Evolutionary conservation across 768 basidiomycete genomes (phyloP), one percentile per base, ranked within the genome.

Genomic region (Mycena crocata): DNA sequence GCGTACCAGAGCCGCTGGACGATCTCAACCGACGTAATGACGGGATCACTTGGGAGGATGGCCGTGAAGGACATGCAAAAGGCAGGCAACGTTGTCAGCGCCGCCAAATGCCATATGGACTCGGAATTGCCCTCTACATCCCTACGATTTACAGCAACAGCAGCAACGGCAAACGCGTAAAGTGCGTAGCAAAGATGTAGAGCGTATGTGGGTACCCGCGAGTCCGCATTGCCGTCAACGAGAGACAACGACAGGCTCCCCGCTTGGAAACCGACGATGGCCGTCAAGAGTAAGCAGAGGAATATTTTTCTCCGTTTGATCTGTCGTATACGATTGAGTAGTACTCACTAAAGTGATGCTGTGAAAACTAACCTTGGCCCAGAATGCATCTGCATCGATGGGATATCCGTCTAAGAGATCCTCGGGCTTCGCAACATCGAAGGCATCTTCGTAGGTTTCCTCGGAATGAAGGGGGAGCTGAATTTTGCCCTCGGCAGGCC

Each of bases 391-490:
- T 56, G 86, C 89, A 26, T 91, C 77, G 42, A 93, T 80, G 10
- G 92, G 89, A 57, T 85, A 85, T 5, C 92, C 92, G 66, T 93
- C 89, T 15, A 89, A 64, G 37, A 86, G 69, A 70, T 95, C 93
- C 74, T 91, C 90, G 12, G 89, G 86, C n/a, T 74, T 87, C 23
- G 88, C 86, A n/a, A 95, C 89, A 73, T 89, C 86, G 73, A 92
- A 93, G 14, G 90, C 88, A 71, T 93, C 91, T 15, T 75, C 56
- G 64, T 56, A 65, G 64, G 44, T 71, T 21, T 72, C 72, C 8
- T 72, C 73, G 17, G 74, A 71, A 63, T 77, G 72, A 13, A 76
- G 71, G 42, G 85, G 84, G 21, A 90, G 82, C 58, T 83, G 78
- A 60, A 90, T 84, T 74, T 87, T 87, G 35, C 85, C 86, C 34